Conservation (phyloP, 768 basidiomycete genomes). For the Termitomyces sp. region DNA sequence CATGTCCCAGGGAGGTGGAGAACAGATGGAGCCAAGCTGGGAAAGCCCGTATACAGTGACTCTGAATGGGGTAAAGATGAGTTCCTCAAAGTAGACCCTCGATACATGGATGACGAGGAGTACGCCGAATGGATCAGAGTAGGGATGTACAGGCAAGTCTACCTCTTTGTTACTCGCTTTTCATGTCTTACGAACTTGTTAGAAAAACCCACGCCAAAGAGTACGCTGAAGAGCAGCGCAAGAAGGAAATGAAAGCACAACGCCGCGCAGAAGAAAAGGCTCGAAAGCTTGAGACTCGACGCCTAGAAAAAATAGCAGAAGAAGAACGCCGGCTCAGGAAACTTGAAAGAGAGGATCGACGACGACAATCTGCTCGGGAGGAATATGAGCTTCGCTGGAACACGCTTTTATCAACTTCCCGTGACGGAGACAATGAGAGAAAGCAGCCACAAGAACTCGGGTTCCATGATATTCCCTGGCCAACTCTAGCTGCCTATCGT, state of each 20-base stretch:
- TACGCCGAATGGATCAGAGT: conserved; percentile 83
- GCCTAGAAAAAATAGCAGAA: conserved; percentile 44
- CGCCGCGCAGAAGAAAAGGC: conserved; percentile 51
- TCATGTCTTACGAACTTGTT: not conserved
- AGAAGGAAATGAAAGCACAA: conserved; percentile 47
- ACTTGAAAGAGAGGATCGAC: conserved; percentile 38
- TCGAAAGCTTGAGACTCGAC: conserved; percentile 45
- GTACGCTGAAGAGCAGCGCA: conserved; percentile 54
- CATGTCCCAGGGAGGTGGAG: conserved; percentile 75
- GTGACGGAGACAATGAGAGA: conserved; percentile 15
- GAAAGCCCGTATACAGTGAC: conserved; percentile 16
- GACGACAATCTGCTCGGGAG: conserved; percentile 40
- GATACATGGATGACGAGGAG: conserved; percentile 75
- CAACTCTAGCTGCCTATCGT: conserved; percentile 36
- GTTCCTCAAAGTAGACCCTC: conserved; percentile 37
- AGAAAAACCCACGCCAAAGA: conserved; percentile 69
- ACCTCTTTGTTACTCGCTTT: not conserved
- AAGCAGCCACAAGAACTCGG: conserved; percentile 21
- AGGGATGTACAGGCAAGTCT: conserved; percentile 70
- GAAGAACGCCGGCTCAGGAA: conserved; percentile 47
- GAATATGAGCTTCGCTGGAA: conserved; percentile 59
- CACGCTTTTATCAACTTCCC: conserved; percentile 31
- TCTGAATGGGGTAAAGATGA: conserved; percentile 23
- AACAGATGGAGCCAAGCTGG: conserved; percentile 19
- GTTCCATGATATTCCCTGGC: conserved; percentile 73